Evolutionary conservation across 2,329 filamentous ascomycete genomes (phyloP), one percentile per base, ranked within the genome.

Genomic region (Dactylellina cionopaga): DNA sequence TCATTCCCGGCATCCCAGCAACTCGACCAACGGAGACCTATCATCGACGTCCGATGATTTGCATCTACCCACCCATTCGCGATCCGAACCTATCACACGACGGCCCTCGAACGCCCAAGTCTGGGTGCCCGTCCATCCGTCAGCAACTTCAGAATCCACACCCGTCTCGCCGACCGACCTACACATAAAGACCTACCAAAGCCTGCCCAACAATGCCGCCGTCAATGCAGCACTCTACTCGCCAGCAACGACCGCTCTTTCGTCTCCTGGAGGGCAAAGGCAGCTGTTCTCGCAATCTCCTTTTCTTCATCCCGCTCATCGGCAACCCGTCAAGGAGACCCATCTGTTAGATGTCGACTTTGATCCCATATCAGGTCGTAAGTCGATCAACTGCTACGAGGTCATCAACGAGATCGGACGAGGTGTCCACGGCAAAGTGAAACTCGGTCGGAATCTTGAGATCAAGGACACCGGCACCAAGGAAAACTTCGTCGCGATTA

Each of bases 341-440:
- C 72, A 77, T 52, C 56, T 75, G 17, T 74, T 78, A 2, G 76
- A 77, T 46, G 92, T 97, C 76, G 94, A 98, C 78, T 89, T 93
- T 74, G 92, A 98, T 80, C 87, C 87, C 59, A 85, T 92, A 74
- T 96, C 94, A 3, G 95, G 95, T 69, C 91, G 95, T 74, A 99
- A 99, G 82, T 85, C 93, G 58, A 96, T 99, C 84, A 99, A 99
- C 78, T 91, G 97, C 79, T 99, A 99, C 82, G 92, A 97, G 81
- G 92, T 99, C 77, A 90, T 98, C 75, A 91, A 96, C 80, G 95
- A 99, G 81, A 91, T 99, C 59, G 95, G 95, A 62, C 90, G 95
- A 70, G 95, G 95, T 54, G 92, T 96, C 77, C 95, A 99, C 80
- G 95, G 95, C 78, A 99, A 98, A 83, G 95, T 99, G 78, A 99